A percentile compares a stretch with the other conserved stretches of the same genome.
These are phyloP conservation scores for Chytriomyces confervae DNA, from an alignment of 192 early-diverging fungal species.

Conservation along the genomic window DNA sequence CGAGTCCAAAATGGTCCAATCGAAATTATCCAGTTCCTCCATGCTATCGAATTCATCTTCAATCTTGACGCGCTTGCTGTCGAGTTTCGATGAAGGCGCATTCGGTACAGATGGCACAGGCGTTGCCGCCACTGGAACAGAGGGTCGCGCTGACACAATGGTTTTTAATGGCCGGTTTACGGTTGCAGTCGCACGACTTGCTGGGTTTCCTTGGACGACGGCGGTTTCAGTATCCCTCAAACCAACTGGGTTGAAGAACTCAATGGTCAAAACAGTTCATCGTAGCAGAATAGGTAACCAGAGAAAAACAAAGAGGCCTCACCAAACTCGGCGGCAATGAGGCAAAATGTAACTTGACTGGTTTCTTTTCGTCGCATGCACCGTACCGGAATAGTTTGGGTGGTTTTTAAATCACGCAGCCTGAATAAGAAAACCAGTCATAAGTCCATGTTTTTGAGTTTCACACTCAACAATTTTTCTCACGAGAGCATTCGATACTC, in stretches of 20 bases:
- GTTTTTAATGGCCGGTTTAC: no score
- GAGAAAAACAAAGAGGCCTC: not conserved
- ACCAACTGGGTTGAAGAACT: not conserved
- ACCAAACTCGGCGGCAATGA: not conserved
- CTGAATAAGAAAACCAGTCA: conserved; percentile 16
- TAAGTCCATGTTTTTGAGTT: not conserved
- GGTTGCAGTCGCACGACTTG: not conserved
- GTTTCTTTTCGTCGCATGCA: not conserved
- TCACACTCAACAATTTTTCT: not conserved
- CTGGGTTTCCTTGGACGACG: not conserved
- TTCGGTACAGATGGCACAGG: not conserved
- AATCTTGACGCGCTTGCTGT: no score
- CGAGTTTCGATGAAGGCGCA: not conserved
- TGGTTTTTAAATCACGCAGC: conserved; percentile 37
- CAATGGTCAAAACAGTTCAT: no score
- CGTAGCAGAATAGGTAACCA: not conserved
- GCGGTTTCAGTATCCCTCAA: not conserved
- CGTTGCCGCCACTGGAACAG: not conserved
- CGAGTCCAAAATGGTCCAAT: no score
- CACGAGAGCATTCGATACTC: conserved; percentile 47
- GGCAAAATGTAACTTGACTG: not conserved
- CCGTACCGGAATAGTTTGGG: conserved; percentile 38
- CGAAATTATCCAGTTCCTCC: not conserved
- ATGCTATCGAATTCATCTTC: not conserved
- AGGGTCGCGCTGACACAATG: no score